Conservation (phyloP, 306 rosid genomes). For the Vigna unguiculata region DNA sequence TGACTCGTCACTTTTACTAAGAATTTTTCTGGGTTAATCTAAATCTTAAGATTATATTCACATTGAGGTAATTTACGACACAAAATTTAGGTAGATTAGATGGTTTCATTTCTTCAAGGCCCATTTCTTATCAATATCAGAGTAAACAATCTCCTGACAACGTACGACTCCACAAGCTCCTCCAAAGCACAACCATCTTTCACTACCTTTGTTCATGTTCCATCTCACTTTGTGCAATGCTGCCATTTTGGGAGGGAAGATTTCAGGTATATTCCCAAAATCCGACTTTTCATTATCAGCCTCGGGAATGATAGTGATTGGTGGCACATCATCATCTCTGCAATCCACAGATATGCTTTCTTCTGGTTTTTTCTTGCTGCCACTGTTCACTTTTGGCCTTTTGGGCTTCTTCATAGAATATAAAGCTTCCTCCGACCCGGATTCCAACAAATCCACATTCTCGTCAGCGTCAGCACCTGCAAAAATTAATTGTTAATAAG, state of each 20-base stretch:
- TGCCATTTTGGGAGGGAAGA: constrained; percentile 67
- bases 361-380: constrained; percentile 48
- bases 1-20: neutral
- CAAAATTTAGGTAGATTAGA: neutral
- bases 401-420: constrained; percentile 43
- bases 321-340: constrained; percentile 46
- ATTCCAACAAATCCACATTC: constrained; percentile 50
- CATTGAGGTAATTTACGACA: neutral
- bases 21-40: neutral
- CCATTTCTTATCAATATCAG: constrained; percentile 54
- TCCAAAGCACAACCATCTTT: constrained; percentile 90
- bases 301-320: neutral
- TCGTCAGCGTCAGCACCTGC: constrained; percentile 50
- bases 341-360: constrained; percentile 44
- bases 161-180: constrained; percentile 90
- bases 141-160: constrained; percentile 74
- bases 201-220: constrained; percentile 94
- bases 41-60: constrained; percentile 32
- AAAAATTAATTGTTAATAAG: constrained; percentile 38
- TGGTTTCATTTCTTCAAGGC: constrained; percentile 58
- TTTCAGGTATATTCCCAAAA: constrained; percentile 47
- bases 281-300: constrained; percentile 43
- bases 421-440: constrained; percentile 52
- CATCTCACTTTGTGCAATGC: constrained; percentile 88
- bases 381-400: constrained; percentile 43